Evolutionary conservation across 1,139 yeast species (phyloP), one percentile per base, ranked within the genome.

Genomic region (Candida labiduridarum): DNA sequence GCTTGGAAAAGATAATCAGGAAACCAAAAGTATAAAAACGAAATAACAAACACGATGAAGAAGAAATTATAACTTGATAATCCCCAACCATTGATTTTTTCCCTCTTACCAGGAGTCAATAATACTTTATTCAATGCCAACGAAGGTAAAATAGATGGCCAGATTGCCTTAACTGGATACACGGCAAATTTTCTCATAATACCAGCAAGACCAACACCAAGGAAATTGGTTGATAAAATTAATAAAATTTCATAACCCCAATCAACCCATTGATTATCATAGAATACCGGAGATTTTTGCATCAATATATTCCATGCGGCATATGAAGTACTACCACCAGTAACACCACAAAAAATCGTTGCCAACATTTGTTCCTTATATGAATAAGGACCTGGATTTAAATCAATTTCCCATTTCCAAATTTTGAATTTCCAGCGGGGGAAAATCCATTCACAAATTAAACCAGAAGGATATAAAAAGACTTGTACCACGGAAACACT

Each of bases 191-290:
- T 75, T 58, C 88, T 74, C 64, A 82, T 64, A 29, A 85, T 59
- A 52, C 89, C 87, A 39, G 87, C 84, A 58, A 83, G 73, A 1
- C 86, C 85, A 56, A 83, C 78, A 25, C 90, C 89, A 61, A 85
- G 63, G 54, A 76, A 78, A 59, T 84, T 84, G 4, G 86, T 76
- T 2, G 84, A 71, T 40, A 82, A 59, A 4, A 78, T 72, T 44
- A 84, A 64, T 48, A 80, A 62, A 39, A 78, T 61, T 61, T 81
- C 82, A 57, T 78, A 79, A 27, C 84, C 83, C 51, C 68, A 67
- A 16, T 66, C 64, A 4, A 72, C 78, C 76, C 80, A 76, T 7
- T 65, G 50, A 40, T 66, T 61, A 33, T 68, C 66, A 56, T 79
- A 63, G 38, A 54, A 61, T 6, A 46, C 31, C 1, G 47, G 41